Conservation (phyloP, 306 rosid genomes). For the Biancaea sappan region DNA sequence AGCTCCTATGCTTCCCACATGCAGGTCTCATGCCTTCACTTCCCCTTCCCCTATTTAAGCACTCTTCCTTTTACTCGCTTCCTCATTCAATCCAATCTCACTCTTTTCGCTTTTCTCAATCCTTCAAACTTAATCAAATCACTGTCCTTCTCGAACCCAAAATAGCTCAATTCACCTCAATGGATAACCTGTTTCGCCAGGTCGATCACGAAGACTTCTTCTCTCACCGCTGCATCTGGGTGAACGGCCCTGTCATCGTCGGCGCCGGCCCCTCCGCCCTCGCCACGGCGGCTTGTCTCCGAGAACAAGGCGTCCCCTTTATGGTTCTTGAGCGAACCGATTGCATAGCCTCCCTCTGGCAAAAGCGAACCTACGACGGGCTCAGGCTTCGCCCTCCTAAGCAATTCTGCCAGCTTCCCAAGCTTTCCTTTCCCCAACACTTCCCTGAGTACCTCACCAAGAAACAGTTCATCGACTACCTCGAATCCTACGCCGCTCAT, state of each 20-base stretch:
- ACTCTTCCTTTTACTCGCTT: conserved; percentile 19
- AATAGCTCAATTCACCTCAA: conserved; percentile 28
- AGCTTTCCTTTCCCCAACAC: conserved; percentile 66
- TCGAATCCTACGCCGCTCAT: conserved; percentile 55
- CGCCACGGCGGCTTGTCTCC: conserved; percentile 85
- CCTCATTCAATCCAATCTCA: conserved; percentile 59
- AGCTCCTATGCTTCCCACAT: too few relatives aligned
- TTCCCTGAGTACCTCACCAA: conserved; percentile 84
- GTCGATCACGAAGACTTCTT: conserved; percentile 54
- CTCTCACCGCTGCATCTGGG: conserved; percentile 63
- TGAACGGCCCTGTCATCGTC: too few relatives aligned
- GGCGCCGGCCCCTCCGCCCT: conserved; percentile 92
- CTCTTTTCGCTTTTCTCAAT: conserved; percentile 36
- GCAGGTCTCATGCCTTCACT: conserved; percentile 41
- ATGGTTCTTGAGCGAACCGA: too few relatives aligned
- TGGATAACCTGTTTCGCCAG: conserved; percentile 72
- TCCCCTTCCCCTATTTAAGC: conserved; percentile 58
- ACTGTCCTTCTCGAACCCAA: background rate
- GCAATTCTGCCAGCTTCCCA: too few relatives aligned
- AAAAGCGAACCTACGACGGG: conserved; percentile 75
- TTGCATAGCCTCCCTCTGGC: conserved; percentile 86
- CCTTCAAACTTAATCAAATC: background rate
- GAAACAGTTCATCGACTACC: conserved; percentile 71
- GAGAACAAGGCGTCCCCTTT: conserved; percentile 82
- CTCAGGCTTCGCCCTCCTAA: conserved; percentile 87